Evolutionary conservation across 2,329 filamentous ascomycete genomes (phyloP).

Genomic region (Microthyrium microscopicum): DNA sequence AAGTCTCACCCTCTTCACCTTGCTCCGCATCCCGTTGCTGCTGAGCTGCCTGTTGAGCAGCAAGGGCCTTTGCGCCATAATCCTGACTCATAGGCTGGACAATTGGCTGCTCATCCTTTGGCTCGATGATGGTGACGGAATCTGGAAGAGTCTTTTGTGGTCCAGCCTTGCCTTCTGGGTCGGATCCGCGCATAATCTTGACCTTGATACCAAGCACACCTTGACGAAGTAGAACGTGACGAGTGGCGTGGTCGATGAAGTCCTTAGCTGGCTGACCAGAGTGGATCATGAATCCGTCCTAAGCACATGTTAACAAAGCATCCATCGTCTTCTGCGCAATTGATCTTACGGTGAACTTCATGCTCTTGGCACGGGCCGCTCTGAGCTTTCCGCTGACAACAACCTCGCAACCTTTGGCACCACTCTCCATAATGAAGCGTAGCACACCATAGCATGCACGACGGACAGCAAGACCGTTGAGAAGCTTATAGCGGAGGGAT

Average conservation of each 20-base stretch:
- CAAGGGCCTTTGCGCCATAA: constrained; percentile 84
- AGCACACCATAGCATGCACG: constrained; percentile 99
- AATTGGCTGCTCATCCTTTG: constrained; percentile 96
- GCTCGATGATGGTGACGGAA: constrained; percentile 98
- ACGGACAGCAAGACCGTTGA: constrained; percentile 97
- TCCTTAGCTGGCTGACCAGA: constrained; percentile 98
- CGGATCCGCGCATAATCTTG: constrained; percentile 99
- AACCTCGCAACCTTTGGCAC: constrained; percentile 99
- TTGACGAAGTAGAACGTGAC: constrained; percentile 98
- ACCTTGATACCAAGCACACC: constrained; percentile 99
- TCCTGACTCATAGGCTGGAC: constrained; percentile 94
- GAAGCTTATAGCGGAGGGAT: constrained; percentile 99
- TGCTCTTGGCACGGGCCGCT: constrained; percentile 97
- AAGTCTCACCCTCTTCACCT: constrained; percentile 32
- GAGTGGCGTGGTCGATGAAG: constrained; percentile 97
- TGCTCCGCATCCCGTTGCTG: constrained; percentile 42
- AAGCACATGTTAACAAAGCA: constrained; percentile 3
- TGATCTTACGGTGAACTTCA: constrained; percentile 90
- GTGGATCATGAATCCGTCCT: constrained; percentile 99
- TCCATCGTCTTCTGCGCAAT: neutral
- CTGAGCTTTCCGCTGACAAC: constrained; percentile 98
- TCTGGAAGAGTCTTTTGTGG: constrained; percentile 95
- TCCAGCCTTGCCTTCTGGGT: constrained; percentile 97
- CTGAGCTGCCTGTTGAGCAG: constrained; percentile 50
- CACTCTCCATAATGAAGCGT: constrained; percentile 99